Evolutionary conservation across 176 grass and related monocot genomes (phyloP).

Genomic region (Aegilops bicornis): DNA sequence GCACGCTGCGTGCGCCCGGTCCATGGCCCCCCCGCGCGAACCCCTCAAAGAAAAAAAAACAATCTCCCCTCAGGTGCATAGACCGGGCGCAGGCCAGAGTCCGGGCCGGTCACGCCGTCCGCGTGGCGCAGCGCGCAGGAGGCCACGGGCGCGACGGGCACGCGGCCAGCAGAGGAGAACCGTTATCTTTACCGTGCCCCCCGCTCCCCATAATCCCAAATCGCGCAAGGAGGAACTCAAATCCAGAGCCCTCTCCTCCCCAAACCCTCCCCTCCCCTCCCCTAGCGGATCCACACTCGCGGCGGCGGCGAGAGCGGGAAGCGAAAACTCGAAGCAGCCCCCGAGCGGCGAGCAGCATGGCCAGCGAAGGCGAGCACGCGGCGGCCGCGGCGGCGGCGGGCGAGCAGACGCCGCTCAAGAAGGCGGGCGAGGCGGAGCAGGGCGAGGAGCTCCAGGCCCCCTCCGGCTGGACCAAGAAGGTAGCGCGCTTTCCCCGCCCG

Average conservation of each 20-base stretch:
- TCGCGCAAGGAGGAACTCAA: background rate
- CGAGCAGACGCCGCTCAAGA: conserved; percentile 19
- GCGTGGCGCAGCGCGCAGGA: background rate
- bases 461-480: conserved; percentile 69
- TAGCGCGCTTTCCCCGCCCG: background rate
- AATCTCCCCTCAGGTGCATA: background rate
- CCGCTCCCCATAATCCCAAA: background rate
- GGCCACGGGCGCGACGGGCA: background rate
- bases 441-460: conserved; percentile 45
- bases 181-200: conserved; percentile 43
- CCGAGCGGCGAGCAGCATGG: conserved; percentile 26
- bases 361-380: conserved; percentile 19
- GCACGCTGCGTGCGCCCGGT: background rate
- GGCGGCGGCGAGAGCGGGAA: conserved; percentile 53
- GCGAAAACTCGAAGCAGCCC: conserved; percentile 43
- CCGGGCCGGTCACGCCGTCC: background rate
- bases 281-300: background rate
- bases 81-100: background rate
- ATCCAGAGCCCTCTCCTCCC: conserved; percentile 2
- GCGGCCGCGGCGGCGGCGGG: conserved; percentile 1
- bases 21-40: background rate
- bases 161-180: background rate
- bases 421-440: background rate
- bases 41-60: no score
- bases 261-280: background rate